These are phyloP conservation scores for Xylaria curta DNA, from an alignment of 495 filamentous ascomycete genomes.

Conservation along the genomic window DNA sequence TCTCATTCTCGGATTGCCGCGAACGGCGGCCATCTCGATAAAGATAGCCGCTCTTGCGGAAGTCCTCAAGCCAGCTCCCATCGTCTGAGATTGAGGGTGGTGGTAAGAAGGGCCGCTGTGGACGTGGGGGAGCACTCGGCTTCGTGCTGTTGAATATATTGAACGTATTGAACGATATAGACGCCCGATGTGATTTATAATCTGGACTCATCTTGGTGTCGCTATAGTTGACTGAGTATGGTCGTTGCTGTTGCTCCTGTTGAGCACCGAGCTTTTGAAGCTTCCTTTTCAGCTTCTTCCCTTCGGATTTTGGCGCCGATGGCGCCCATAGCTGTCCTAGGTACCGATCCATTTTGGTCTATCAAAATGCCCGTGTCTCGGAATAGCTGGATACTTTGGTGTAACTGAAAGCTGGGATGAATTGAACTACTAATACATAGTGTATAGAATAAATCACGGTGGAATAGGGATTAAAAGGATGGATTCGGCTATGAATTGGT, in stretches of 20 bases:
- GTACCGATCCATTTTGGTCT: conserved; percentile 24
- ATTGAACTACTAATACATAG: not conserved
- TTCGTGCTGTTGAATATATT: conserved; percentile 31
- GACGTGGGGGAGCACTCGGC: conserved; percentile 31
- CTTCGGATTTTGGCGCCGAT: conserved; percentile 25
- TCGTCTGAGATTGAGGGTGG: conserved; percentile 38
- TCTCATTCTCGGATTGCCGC: conserved; percentile 24
- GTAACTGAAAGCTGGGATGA: too few species aligned
- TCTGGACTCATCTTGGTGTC: conserved; percentile 32
- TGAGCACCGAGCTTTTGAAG: conserved; percentile 47
- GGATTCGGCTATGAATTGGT: not conserved
- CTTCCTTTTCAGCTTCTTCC: conserved; percentile 48
- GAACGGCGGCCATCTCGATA: conserved; percentile 26
- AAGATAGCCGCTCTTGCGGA: conserved; percentile 43
- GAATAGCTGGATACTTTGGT: not conserved
- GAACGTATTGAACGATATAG: conserved; percentile 16
- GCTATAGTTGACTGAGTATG: conserved; percentile 30
- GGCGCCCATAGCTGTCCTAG: conserved; percentile 18
- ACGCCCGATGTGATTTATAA: conserved; percentile 32
- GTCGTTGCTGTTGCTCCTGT: conserved; percentile 35
- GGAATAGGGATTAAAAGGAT: not conserved
- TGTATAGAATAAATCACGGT: not conserved
- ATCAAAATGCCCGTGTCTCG: not conserved
- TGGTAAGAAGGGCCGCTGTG: conserved; percentile 31
- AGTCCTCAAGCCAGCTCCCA: conserved; percentile 46